These are phyloP conservation scores for Cercospora janseana DNA, from an alignment of 2,329 filamentous ascomycete genomes.

Conservation along the genomic window DNA sequence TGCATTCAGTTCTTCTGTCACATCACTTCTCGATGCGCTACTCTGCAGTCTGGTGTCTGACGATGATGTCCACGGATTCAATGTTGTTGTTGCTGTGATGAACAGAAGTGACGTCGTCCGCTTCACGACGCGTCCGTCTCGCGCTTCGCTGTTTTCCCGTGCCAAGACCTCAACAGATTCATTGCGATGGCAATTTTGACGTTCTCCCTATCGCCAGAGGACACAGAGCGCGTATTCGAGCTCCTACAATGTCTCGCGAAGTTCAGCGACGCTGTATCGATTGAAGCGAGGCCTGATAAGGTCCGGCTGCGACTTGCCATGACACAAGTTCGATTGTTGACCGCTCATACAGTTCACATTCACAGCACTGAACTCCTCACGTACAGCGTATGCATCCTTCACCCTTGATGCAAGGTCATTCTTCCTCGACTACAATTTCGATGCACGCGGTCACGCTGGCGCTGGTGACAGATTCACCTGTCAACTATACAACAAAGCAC, in stretches of 20 bases:
- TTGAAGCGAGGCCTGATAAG: constrained; percentile 69
- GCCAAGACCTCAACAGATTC: constrained; percentile 8
- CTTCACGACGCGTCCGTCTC: constrained; percentile 12
- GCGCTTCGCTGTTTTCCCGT: constrained; percentile 1
- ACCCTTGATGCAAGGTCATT: constrained; percentile 66
- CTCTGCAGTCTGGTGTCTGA: too few species aligned
- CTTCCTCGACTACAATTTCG: constrained; percentile 69
- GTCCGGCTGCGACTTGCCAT: constrained; percentile 45
- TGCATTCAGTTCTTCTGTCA: too few species aligned
- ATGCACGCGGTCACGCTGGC: constrained; percentile 29
- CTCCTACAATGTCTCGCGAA: constrained; percentile 71
- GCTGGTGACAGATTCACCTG: constrained; percentile 62
- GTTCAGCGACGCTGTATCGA: constrained; percentile 74
- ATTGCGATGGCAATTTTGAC: constrained; percentile 53
- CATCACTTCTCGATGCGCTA: too few species aligned
- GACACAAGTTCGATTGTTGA: too few species aligned
- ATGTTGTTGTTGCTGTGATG: constrained; percentile 8
- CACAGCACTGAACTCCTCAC: constrained; percentile 75
- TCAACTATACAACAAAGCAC: constrained; percentile 67
- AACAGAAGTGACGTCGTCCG: constrained; percentile 12
- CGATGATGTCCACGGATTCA: not conserved
- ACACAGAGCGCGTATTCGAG: constrained; percentile 68
- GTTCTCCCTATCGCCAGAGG: constrained; percentile 72
- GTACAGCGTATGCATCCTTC: constrained; percentile 74
- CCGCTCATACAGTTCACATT: constrained; percentile 68